Evolutionary conservation across 805 yeast species (phyloP), one percentile per base, ranked within the genome.

Genomic region (Danielia oregonensis): DNA sequence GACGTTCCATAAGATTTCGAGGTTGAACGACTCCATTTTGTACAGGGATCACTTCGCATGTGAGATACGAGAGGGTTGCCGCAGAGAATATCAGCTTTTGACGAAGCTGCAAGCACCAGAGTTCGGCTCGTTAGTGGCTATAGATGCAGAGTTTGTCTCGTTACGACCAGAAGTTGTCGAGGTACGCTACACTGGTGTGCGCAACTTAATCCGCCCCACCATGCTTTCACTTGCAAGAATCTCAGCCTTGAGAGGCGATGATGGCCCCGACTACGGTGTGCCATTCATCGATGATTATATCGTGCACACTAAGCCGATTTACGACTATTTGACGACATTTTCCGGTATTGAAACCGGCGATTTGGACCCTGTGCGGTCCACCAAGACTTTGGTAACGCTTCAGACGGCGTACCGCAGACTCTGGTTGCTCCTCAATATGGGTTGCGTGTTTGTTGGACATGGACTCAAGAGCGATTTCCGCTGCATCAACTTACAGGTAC

Each of bases 311-410:
- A 78, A 76, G 32, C 76, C 68, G 16, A 82, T 93, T 34, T 77
- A 82, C 35, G 95, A 93, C 57, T 89, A 93, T 51, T 68, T 91
- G 44, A 94, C 99, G 0, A 78, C 79, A 9, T 93, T 74, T 49
- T 87, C 96, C 9, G 99, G 99, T n/a, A 89, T 93, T 34, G 87
- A 85, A 47, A 82, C 82, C 0, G 96, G 95, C 1, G 98, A 94
- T 59, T 66, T 93, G 41, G 86, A 87, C 53, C 85, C 91, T 1
- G 52, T 55, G 4, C 63, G 54, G 5, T 84, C 96, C 15, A 59
- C 67, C 4, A 79, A 79, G 48, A 72, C 84, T 3, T 68, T 94
- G 29, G 96, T 89, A 1, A 75, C 85, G 0, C 64, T 85, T 37
- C 91, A 85, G 50, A 80, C 86, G 0, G 86, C 95, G 1, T 93